A percentile compares a stretch with the other conserved stretches of the same genome.
These are phyloP conservation scores for Pleurotus salmoneostramineus DNA, from an alignment of 768 basidiomycete genomes.

Conservation along the genomic window DNA sequence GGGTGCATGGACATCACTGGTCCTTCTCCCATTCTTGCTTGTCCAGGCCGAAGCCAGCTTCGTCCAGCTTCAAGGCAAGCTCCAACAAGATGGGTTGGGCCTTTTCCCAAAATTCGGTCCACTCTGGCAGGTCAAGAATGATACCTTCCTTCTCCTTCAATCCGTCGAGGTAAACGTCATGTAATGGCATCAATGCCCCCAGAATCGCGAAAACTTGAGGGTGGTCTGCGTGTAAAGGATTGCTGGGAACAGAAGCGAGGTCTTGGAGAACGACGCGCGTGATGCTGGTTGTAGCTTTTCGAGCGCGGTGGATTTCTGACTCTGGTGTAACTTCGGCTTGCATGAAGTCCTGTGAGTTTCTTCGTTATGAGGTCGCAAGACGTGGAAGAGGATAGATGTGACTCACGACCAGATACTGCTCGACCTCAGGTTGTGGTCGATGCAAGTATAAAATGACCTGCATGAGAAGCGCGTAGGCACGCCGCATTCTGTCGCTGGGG, in stretches of 20 bases:
- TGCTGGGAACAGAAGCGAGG: conserved; percentile 16
- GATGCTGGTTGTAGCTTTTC: conserved; percentile 16
- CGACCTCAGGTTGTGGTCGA: conserved; percentile 14
- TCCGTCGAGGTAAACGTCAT: conserved; percentile 17
- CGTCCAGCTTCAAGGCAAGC: conserved; percentile 18
- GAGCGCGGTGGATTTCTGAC: conserved; percentile 22
- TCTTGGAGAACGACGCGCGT: conserved; percentile 16
- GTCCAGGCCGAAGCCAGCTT: conserved; percentile 21
- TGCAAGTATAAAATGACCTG: conserved; percentile 22
- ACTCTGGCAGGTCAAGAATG: background rate
- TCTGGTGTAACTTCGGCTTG: conserved; percentile 16
- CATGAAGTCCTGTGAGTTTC: conserved; percentile 17
- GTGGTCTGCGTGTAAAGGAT: conserved; percentile 14
- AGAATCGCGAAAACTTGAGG: conserved; percentile 19
- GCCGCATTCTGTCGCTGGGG: conserved; percentile 13
- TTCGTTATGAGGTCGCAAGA: background rate
- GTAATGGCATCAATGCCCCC: conserved; percentile 18
- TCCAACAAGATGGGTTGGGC: conserved; percentile 20
- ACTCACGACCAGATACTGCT: conserved; percentile 19
- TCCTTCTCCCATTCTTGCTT: conserved; percentile 12
- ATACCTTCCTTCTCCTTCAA: background rate
- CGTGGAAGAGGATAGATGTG: background rate
- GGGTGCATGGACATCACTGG: background rate
- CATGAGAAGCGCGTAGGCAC: conserved; percentile 20
- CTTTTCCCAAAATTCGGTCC: conserved; percentile 20